phyloP scores from a whole-genome alignment of 1,284 basidiomycete genomes.

The Sphaerobolus stellatus region DNA sequence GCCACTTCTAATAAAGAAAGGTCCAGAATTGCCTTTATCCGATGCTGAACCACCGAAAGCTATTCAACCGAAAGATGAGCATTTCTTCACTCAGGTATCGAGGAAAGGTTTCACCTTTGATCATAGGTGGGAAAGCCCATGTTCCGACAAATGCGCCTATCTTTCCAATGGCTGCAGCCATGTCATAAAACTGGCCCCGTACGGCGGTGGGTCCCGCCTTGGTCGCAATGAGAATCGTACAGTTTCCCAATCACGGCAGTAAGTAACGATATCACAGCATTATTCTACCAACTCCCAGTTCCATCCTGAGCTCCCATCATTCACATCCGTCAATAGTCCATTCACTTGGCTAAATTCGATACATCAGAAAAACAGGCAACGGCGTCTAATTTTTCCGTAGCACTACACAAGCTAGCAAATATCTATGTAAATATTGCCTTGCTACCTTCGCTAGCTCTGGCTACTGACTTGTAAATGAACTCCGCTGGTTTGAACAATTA shows the following conservation, averaged over 20 bases:
- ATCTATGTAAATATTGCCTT: too few species aligned
- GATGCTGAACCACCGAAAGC: constrained; percentile 58
- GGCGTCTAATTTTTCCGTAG: too few species aligned
- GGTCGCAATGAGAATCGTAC: constrained; percentile 73
- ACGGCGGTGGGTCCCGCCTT: constrained; percentile 83
- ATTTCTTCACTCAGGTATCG: neutral
- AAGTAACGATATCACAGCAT: neutral
- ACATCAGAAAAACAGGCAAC: too few species aligned
- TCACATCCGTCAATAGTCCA: neutral
- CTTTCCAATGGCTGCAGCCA: constrained; percentile 89
- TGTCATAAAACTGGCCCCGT: constrained; percentile 82
- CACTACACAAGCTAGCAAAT: too few species aligned
- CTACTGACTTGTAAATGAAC: too few species aligned
- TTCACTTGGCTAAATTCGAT: neutral
- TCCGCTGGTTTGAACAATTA: too few species aligned
- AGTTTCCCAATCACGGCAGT: too few species aligned
- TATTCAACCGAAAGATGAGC: constrained; percentile 45
- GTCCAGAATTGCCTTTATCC: constrained; percentile 66
- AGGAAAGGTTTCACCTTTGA: constrained; percentile 33
- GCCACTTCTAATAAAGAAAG: constrained; percentile 78
- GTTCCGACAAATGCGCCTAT: constrained; percentile 83
- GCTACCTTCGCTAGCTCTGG: too few species aligned
- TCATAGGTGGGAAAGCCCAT: constrained; percentile 68
- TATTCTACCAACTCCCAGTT: neutral
- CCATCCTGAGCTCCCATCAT: neutral